Base-by-base conservation (phyloP, 2,329 filamentous ascomycete genomes). In the Pestalotiopsis sp. region DNA sequence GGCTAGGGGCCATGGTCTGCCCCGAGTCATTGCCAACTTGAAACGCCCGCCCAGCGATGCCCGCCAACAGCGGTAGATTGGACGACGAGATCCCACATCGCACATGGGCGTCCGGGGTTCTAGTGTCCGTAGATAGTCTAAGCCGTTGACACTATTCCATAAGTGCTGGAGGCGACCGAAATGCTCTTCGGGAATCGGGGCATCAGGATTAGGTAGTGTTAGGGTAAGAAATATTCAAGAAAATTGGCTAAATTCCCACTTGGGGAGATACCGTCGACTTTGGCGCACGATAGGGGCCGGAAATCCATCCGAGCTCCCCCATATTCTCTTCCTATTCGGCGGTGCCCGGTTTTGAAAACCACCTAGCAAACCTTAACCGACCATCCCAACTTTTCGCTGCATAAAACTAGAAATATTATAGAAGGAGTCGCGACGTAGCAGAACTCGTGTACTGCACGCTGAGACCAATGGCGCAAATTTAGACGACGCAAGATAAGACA, bases 1-100 rank as follows among this genome's bases (percentile, higher is more conserved):
- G 23, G 20, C 57, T 17, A 59, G 57, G 57, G 57, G 57, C 17
- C 17, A 13, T 59, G n/a, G 57, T 59, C 20, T 59, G 57, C 57
- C 20, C 57, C 57, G 57, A 59, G 57, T 59, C 57, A 59, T 59
- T 59, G 57, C 57, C 57, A 59, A 59, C 57, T 59, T 59, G 57
- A 59, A 59, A 59, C 57, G 57, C 57, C 57, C 57, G 57, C 57
- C 45, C 45, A 27, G 20, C 57, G 57, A 20, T 59, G 57, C 27
- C 57, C 17, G 20, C 57, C 20, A 59, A 17, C 45, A 52, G 57
- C 57, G 20, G 20, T 59, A 59, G 57, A 59, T 59, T 59, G 57
- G 20, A 27, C 57, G 57, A 59, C 57, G 57, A 59, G 57, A 59
- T 59, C 20, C 57, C 57, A 59, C 57, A 27, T 59, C 13, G 17